phyloP scores from a whole-genome alignment of 352 stramenopile genomes.

The Pythium pyrilobum region DNA sequence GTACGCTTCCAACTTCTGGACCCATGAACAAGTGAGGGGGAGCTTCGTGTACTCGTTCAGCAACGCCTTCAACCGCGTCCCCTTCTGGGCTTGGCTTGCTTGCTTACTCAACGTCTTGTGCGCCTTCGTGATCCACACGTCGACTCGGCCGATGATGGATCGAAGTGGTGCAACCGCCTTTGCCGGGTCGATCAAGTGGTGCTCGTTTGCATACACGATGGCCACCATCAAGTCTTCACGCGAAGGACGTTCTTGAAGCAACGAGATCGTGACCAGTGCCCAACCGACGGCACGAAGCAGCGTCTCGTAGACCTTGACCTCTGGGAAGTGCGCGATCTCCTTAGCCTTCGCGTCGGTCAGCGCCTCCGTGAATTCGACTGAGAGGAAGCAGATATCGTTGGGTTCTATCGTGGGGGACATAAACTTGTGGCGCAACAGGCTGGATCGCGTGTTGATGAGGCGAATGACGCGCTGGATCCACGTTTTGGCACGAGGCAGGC shows the following conservation, averaged over 20 bases:
- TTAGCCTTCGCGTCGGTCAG: slow-evolving; percentile 33
- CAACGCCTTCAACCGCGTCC: slow-evolving; percentile 57
- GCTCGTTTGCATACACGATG: slow-evolving; percentile 53
- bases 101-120: slow-evolving; percentile 76
- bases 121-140: slow-evolving; percentile 74
- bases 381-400: slow-evolving; percentile 33
- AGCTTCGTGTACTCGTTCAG: slow-evolving; percentile 89
- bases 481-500: slow-evolving; percentile 44
- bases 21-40: slow-evolving; percentile 58
- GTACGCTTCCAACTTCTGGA: slow-evolving; percentile 25
- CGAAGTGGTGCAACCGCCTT: slow-evolving; percentile 60
- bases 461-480: slow-evolving; percentile 51
- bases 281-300: slow-evolving; percentile 66
- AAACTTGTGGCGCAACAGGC: slow-evolving; percentile 31
- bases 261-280: slow-evolving; percentile 63
- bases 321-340: slow-evolving; percentile 70
- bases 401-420: neutral
- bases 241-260: slow-evolving; percentile 75
- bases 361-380: slow-evolving; percentile 36
- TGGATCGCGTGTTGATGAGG: slow-evolving; percentile 44
- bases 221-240: slow-evolving; percentile 48
- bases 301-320: slow-evolving; percentile 56
- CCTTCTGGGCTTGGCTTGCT: slow-evolving; percentile 47
- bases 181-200: slow-evolving; percentile 57
- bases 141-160: slow-evolving; percentile 66